Evolutionary conservation across 768 basidiomycete genomes (phyloP).

Genomic region (Phaeolepiota aurea): DNA sequence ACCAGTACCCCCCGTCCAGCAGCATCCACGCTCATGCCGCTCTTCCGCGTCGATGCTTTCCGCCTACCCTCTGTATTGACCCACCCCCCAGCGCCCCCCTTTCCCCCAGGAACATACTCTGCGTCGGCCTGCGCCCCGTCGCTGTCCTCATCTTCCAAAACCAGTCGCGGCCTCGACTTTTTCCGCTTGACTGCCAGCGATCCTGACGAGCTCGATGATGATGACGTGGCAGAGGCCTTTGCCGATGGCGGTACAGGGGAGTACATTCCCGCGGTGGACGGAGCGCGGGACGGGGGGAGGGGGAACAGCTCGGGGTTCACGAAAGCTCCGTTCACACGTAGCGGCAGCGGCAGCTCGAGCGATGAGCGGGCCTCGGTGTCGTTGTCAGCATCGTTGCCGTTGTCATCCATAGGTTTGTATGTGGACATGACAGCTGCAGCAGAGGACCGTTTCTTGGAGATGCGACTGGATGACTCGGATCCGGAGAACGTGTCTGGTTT

Average conservation of each 20-base stretch:
- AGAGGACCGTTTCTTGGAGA: slow-evolving; percentile 38
- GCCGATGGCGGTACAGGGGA: slow-evolving; percentile 22
- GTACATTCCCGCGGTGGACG: slow-evolving; percentile 23
- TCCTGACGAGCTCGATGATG: slow-evolving; percentile 14
- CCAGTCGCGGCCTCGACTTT: slow-evolving; percentile 41
- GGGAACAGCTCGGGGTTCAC: slow-evolving; percentile 26
- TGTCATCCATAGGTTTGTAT: slow-evolving; percentile 18
- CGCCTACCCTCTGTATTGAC: slow-evolving; percentile 50
- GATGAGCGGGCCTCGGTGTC: slow-evolving; percentile 32
- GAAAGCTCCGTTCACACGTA: slow-evolving; percentile 17
- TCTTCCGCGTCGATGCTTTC: slow-evolving; percentile 22
- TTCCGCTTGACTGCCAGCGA: slow-evolving; percentile 34
- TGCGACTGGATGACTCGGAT: slow-evolving; percentile 15
- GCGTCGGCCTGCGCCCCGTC: slow-evolving; percentile 69
- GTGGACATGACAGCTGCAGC: slow-evolving; percentile 24
- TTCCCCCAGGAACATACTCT: slow-evolving; percentile 36
- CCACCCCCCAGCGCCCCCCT: slow-evolving; percentile 26
- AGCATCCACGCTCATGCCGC: slow-evolving; percentile 9
- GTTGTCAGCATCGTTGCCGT: slow-evolving; percentile 22
- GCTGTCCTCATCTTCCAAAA: slow-evolving; percentile 44
- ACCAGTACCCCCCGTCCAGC: slow-evolving; percentile 26
- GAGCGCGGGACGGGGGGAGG: slow-evolving; percentile 25
- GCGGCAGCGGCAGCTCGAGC: slow-evolving; percentile 19
- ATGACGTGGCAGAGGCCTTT: slow-evolving; percentile 17
- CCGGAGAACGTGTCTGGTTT: slow-evolving; percentile 59